Percentiles rank a stretch among this genome's conserved stretches.
Evolutionary conservation across 129 eudicot genomes (phyloP).

Genomic region (Saposhnikovia divaricata): DNA sequence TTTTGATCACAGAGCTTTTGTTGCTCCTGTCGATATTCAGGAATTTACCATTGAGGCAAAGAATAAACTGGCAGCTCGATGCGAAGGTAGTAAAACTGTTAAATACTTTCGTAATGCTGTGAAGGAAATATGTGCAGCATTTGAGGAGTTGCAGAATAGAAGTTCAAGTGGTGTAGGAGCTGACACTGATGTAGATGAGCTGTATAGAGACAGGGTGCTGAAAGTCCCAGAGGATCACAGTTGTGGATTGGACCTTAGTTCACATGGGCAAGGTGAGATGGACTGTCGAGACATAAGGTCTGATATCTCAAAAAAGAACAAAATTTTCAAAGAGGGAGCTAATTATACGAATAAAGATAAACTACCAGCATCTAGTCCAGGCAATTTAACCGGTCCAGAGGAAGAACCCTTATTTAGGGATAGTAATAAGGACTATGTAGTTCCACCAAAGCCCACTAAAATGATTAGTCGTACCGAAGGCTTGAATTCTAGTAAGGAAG

Average conservation of each 20-base stretch:
- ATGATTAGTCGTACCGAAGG: conserved; percentile 11
- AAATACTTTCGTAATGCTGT: conserved; percentile 73
- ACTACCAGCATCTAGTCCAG: neutral
- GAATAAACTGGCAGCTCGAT: conserved; percentile 56
- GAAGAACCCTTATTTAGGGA: conserved; percentile 1
- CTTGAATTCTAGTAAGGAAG: conserved; percentile 24
- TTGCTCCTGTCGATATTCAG: conserved; percentile 49
- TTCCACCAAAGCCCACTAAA: neutral
- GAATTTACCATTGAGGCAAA: conserved; percentile 67
- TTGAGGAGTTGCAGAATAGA: conserved; percentile 50
- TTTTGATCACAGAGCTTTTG: conserved; percentile 66
- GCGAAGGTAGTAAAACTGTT: conserved; percentile 71
- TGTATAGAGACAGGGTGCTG: conserved; percentile 23
- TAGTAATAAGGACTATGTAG: neutral
- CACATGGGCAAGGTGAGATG: neutral
- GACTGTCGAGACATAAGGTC: neutral
- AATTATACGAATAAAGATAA: conserved; percentile 23
- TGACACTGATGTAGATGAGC: conserved; percentile 28
- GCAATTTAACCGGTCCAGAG: conserved; percentile 5
- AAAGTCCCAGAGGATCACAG: conserved; percentile 5
- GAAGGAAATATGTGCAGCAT: conserved; percentile 73
- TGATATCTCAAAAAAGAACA: neutral
- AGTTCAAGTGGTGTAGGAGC: conserved; percentile 34
- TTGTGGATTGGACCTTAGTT: neutral
- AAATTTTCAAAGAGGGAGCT: conserved; percentile 25